These are phyloP conservation scores for Aureobasidium leucospermi DNA, from an alignment of 2,329 filamentous ascomycete species.

Conservation along the genomic window DNA sequence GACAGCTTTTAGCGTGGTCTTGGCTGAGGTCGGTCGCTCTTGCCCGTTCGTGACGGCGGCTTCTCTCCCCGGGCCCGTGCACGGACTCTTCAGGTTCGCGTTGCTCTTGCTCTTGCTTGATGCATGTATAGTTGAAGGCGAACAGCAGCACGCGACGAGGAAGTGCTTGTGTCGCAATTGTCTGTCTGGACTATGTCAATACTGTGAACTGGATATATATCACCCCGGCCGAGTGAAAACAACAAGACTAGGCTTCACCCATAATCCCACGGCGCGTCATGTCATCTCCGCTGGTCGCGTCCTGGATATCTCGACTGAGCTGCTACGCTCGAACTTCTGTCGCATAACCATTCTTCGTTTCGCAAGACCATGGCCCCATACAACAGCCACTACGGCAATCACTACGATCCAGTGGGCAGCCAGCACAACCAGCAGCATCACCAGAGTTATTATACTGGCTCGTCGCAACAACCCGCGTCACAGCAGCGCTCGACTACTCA, in stretches of 20 bases:
- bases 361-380: slow-evolving; percentile 22
- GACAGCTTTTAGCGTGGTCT: too few species aligned
- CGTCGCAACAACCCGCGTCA: slow-evolving; percentile 2
- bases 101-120: not conserved
- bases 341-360: not conserved
- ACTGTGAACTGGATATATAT: not conserved
- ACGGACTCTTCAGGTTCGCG: not conserved
- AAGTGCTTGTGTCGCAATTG: not conserved
- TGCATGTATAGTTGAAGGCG: not conserved
- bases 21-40: too few species aligned
- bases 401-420: slow-evolving; percentile 28
- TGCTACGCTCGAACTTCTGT: not conserved
- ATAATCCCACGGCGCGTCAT: not conserved
- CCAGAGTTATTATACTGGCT: slow-evolving; percentile 1
- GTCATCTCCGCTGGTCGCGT: not conserved
- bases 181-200: not conserved
- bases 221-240: not conserved
- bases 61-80: not conserved
- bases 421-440: slow-evolving; percentile 20
- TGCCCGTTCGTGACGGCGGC: not conserved
- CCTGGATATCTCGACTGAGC: not conserved
- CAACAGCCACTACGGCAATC: slow-evolving; percentile 22
- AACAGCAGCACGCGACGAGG: not conserved
- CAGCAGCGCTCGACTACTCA: slow-evolving; percentile 1
- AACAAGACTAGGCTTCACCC: not conserved